Evolutionary conservation across 1,139 yeast genomes (phyloP).

Genomic region (Taphrina sp.): DNA sequence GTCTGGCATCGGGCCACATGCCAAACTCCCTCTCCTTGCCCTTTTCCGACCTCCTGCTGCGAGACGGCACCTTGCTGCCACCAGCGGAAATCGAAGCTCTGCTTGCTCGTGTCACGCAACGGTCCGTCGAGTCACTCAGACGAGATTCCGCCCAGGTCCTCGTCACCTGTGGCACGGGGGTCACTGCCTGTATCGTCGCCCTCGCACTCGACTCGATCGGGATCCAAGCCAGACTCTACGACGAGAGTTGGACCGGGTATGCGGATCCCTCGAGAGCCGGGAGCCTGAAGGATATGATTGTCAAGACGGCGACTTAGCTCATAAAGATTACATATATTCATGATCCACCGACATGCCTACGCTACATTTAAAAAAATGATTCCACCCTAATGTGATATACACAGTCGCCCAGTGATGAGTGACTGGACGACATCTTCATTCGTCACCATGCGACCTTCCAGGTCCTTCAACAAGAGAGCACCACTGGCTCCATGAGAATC

Average conservation of each 20-base stretch:
- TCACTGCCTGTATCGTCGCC: slow-evolving; percentile 81
- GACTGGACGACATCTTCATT: slow-evolving; percentile 31
- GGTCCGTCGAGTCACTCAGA: slow-evolving; percentile 46
- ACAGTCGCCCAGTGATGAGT: slow-evolving; percentile 22
- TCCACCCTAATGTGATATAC: neutral
- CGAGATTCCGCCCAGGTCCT: slow-evolving; percentile 59
- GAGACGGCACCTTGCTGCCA: slow-evolving; percentile 49
- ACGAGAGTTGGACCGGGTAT: slow-evolving; percentile 86
- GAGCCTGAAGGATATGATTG: slow-evolving; percentile 39
- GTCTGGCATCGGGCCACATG: slow-evolving; percentile 82
- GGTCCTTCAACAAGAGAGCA: neutral
- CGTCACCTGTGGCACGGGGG: slow-evolving; percentile 94
- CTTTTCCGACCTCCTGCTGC: slow-evolving; percentile 58
- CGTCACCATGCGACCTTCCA: slow-evolving; percentile 12
- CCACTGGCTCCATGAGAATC: neutral
- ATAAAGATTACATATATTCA: no score
- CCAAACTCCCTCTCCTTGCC: slow-evolving; percentile 81
- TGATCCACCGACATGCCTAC: no score
- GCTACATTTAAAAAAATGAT: no score
- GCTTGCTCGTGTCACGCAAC: no score
- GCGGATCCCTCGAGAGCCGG: slow-evolving; percentile 43
- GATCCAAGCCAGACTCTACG: slow-evolving; percentile 56
- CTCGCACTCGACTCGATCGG: slow-evolving; percentile 65
- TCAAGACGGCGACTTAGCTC: no score
- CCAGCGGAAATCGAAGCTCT: slow-evolving; percentile 50